Percentiles rank a stretch among this genome's conserved stretches.
These are phyloP conservation scores for Hypocreales sp. DNA, from an alignment of 2,329 filamentous ascomycete genomes.

Conservation along the genomic window DNA sequence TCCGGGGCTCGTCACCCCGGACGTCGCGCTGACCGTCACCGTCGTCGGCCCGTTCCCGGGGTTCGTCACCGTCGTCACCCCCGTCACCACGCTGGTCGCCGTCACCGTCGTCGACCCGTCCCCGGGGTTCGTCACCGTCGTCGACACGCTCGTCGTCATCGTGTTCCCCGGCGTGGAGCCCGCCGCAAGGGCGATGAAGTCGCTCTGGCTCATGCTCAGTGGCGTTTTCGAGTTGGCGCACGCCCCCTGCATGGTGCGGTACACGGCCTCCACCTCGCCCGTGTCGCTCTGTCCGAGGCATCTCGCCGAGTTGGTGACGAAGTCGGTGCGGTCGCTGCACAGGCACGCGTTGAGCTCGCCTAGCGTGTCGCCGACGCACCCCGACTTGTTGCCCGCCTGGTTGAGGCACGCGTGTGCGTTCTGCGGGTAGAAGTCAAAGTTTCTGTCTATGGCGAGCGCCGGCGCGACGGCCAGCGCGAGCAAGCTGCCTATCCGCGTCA, in stretches of 20 bases:
- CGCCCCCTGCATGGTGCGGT: slow-evolving; percentile 24
- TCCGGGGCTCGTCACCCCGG: too few relatives aligned
- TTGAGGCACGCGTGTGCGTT: slow-evolving; percentile 24
- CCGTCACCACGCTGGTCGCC: too few relatives aligned
- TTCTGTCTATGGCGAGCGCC: slow-evolving; percentile 10
- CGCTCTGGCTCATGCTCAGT: slow-evolving; percentile 22
- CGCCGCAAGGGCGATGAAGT: slow-evolving; percentile 19
- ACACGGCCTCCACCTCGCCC: slow-evolving; percentile 24
- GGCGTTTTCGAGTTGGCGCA: slow-evolving; percentile 28
- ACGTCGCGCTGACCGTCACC: slow-evolving; percentile 1
- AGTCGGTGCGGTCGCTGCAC: slow-evolving; percentile 31
- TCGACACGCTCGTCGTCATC: not conserved
- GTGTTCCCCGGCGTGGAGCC: not conserved
- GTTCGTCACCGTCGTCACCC: too few relatives aligned
- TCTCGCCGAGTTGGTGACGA: slow-evolving; percentile 28
- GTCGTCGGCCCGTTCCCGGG: too few relatives aligned
- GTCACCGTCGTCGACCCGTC: too few relatives aligned
- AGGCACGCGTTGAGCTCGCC: slow-evolving; percentile 30
- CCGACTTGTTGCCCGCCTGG: slow-evolving; percentile 19
- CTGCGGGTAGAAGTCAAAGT: slow-evolving; percentile 19
- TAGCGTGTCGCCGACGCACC: slow-evolving; percentile 24
- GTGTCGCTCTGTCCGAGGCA: slow-evolving; percentile 24
- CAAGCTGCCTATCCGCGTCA: too few relatives aligned
- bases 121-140: too few relatives aligned
- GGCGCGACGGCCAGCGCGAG: slow-evolving; percentile 9